phyloP scores from a whole-genome alignment of 1,139 yeast species.

The Lodderomyces oxycetoniae region DNA sequence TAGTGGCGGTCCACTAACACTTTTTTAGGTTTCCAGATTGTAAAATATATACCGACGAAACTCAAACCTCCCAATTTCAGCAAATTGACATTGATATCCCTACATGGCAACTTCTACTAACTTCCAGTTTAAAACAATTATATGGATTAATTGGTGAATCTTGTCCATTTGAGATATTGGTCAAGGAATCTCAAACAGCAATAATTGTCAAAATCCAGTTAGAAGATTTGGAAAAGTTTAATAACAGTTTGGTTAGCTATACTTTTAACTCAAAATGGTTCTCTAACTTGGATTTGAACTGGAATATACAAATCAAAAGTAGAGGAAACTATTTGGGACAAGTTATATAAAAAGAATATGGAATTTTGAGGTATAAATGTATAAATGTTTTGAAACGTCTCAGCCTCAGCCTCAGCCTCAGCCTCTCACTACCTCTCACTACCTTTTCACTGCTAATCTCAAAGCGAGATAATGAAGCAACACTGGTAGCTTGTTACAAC shows the following conservation, averaged over 20 bases:
- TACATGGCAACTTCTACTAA: constrained; percentile 31
- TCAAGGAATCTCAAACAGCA: constrained; percentile 6
- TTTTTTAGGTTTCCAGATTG: constrained; percentile 8
- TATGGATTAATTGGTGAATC: constrained; percentile 39
- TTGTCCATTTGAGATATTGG: constrained; percentile 26
- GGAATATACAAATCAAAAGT: constrained; percentile 20
- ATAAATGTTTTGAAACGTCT: too few species aligned
- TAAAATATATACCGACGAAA: constrained; percentile 3
- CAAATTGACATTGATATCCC: constrained; percentile 19
- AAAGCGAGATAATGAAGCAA: too few species aligned
- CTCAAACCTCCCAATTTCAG: constrained; percentile 4
- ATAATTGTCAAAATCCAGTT: constrained; percentile 23
- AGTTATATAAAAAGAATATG: constrained; percentile 8
- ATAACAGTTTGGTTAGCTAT: constrained; percentile 27
- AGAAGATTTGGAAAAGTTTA: constrained; percentile 26
- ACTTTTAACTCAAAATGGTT: constrained; percentile 26
- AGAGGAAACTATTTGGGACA: constrained; percentile 19
- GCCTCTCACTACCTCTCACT: too few species aligned
- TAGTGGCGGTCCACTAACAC: not conserved
- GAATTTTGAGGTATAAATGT: not conserved
- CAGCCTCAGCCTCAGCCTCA: too few species aligned
- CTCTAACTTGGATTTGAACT: constrained; percentile 17
- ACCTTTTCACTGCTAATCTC: too few species aligned
- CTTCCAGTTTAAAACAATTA: constrained; percentile 23
- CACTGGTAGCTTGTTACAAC: too few species aligned